A percentile compares a stretch with the other conserved stretches of the same genome.
These are phyloP conservation scores for Arabidopsis lyrata DNA, from an alignment of 441 rosid genomes.

Conservation along the genomic window DNA sequence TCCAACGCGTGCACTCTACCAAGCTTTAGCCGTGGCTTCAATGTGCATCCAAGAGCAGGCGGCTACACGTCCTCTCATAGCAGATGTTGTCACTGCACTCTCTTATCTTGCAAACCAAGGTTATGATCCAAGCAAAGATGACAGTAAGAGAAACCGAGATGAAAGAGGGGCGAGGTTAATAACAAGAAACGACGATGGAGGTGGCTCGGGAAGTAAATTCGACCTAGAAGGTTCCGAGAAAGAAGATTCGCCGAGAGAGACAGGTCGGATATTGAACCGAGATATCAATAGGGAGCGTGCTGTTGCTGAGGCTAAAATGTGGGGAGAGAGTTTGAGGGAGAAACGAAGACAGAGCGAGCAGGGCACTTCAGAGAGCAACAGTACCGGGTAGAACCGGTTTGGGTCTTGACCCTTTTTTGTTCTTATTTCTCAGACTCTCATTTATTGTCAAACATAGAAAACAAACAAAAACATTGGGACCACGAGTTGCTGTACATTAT, in stretches of 20 bases:
- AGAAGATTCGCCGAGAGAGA: conserved; percentile 88
- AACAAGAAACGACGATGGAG: conserved; percentile 64
- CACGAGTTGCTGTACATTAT: conserved; percentile 45
- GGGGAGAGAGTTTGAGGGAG: conserved; percentile 97
- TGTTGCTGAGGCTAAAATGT: conserved; percentile 97
- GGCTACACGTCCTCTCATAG: conserved; percentile 89
- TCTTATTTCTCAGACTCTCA: conserved; percentile 36
- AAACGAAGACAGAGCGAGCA: conserved; percentile 82
- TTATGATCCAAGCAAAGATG: conserved; percentile 73
- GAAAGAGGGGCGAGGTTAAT: conserved; percentile 67
- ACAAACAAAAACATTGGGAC: conserved; percentile 24
- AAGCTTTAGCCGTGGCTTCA: conserved; percentile 96
- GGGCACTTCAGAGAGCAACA: conserved; percentile 74
- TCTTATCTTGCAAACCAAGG: conserved; percentile 90
- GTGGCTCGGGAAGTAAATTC: conserved; percentile 64
- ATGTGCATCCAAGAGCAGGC: conserved; percentile 99
- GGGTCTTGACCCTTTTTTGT: conserved; percentile 35
- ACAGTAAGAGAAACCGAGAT: conserved; percentile 57
- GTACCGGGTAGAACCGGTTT: conserved; percentile 51
- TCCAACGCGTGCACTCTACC: conserved; percentile 91
- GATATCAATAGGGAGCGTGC: conserved; percentile 88
- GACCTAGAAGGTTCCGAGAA: conserved; percentile 85
- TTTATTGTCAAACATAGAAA: conserved; percentile 47
- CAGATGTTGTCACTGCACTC: conserved; percentile 94
- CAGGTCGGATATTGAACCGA: conserved; percentile 65